Evolutionary conservation across 1,139 yeast genomes (phyloP).

Genomic region (Taiozyma sp.): DNA sequence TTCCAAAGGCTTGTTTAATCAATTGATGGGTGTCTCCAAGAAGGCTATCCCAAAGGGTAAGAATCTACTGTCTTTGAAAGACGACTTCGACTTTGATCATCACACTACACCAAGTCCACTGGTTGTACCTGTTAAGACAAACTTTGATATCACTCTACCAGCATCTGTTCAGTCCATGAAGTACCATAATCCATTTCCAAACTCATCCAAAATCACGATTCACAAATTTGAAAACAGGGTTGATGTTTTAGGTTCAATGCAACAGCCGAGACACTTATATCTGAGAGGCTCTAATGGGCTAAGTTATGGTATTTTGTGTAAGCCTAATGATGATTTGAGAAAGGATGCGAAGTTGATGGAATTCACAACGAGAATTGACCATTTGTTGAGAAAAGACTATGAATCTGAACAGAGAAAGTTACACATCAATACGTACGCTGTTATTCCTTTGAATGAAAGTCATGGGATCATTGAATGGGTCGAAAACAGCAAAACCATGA

Average conservation of each 20-base stretch:
- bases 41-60: constrained; percentile 27
- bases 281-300: constrained; percentile 75
- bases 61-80: constrained; percentile 31
- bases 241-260: constrained; percentile 72
- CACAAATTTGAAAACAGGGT: constrained; percentile 56
- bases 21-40: constrained; percentile 29
- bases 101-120: constrained; percentile 54
- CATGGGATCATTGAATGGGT: constrained; percentile 96
- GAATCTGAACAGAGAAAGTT: constrained; percentile 73
- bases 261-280: constrained; percentile 76
- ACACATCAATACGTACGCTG: constrained; percentile 77
- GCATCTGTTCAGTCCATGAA: constrained; percentile 38
- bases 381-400: constrained; percentile 56
- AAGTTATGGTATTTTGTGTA: constrained; percentile 70
- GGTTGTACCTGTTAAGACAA: constrained; percentile 77
- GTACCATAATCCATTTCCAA: constrained; percentile 49
- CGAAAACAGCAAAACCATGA: constrained; percentile 72
- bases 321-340: constrained; percentile 84
- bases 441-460: constrained; percentile 79
- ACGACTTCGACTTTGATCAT: constrained; percentile 44
- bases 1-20: constrained; percentile 27
- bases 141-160: constrained; percentile 66
- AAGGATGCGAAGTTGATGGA: constrained; percentile 96
- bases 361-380: constrained; percentile 81
- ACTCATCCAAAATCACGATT: constrained; percentile 46